A percentile compares a stretch with the other conserved stretches of the same genome.
Evolutionary conservation across 768 basidiomycete species (phyloP).

Genomic region (Royoungia palumana): DNA sequence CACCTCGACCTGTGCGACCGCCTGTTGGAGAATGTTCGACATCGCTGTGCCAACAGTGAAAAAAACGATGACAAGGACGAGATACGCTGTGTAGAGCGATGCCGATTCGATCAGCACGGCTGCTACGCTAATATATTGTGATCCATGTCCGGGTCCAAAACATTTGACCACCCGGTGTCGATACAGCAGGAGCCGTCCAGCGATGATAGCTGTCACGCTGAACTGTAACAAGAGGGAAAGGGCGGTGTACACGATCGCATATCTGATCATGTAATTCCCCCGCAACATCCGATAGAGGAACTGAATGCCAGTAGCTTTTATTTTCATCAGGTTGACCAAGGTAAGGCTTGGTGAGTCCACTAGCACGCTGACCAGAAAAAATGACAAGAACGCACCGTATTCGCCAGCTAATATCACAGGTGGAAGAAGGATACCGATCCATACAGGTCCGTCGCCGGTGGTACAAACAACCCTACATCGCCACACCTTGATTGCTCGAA

Average conservation of each 20-base stretch:
- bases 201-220: constrained; percentile 18
- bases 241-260: constrained; percentile 5
- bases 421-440: constrained; percentile 11
- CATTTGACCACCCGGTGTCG: constrained; percentile 6
- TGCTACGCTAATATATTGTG: constrained; percentile 5
- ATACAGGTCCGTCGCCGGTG: constrained; percentile 5
- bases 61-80: constrained; percentile 15
- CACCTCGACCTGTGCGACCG: constrained; percentile 19
- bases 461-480: constrained; percentile 19
- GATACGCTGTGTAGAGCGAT: constrained; percentile 13
- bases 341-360: not conserved
- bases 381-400: constrained; percentile 8
- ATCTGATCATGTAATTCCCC: not conserved
- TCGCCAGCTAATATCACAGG: constrained; percentile 3
- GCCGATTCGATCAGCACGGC: constrained; percentile 20
- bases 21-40: constrained; percentile 14
- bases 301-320: constrained; percentile 6
- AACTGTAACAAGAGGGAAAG: constrained; percentile 15
- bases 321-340: not conserved
- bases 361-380: not conserved
- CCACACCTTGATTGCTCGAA: constrained; percentile 17
- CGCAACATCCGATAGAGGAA: not conserved
- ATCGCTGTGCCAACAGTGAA: not conserved
- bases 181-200: constrained; percentile 11
- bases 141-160: constrained; percentile 15